Percentiles rank a stretch among this genome's conserved stretches.
Conservation (phyloP, 2,329 filamentous ascomycete species). For the Cercospora sesami region DNA sequence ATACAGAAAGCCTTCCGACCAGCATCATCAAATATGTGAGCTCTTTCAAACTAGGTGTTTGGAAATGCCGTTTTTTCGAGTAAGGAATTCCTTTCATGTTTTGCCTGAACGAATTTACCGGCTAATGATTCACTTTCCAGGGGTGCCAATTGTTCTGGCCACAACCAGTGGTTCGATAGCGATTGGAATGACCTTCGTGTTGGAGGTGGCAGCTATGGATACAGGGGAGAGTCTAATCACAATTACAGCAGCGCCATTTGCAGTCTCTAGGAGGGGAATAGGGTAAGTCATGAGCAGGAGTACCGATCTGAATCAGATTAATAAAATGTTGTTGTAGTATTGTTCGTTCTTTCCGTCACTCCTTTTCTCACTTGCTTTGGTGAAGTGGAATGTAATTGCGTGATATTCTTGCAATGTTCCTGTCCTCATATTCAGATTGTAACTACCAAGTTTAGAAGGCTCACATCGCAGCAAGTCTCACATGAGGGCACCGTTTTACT, state of each 20-base stretch:
- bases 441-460: not conserved
- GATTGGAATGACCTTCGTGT: not conserved
- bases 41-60: not conserved
- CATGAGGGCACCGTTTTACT: not conserved
- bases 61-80: not conserved
- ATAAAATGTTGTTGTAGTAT: not conserved
- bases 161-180: not conserved
- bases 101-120: not conserved
- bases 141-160: not conserved
- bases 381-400: not conserved
- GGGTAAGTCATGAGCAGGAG: not conserved
- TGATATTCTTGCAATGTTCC: not conserved
- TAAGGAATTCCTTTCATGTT: not conserved
- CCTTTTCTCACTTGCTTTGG: not conserved
- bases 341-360: not conserved
- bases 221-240: not conserved
- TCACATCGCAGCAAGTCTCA: not conserved
- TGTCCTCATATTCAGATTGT: not conserved
- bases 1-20: not conserved
- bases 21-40: not conserved
- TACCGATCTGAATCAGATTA: not conserved
- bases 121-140: not conserved
- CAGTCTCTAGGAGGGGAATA: not conserved
- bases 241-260: not conserved
- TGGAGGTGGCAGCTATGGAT: not conserved